phyloP scores from a whole-genome alignment of 495 filamentous ascomycete species.

The Aspergillus carlsbadensis region DNA sequence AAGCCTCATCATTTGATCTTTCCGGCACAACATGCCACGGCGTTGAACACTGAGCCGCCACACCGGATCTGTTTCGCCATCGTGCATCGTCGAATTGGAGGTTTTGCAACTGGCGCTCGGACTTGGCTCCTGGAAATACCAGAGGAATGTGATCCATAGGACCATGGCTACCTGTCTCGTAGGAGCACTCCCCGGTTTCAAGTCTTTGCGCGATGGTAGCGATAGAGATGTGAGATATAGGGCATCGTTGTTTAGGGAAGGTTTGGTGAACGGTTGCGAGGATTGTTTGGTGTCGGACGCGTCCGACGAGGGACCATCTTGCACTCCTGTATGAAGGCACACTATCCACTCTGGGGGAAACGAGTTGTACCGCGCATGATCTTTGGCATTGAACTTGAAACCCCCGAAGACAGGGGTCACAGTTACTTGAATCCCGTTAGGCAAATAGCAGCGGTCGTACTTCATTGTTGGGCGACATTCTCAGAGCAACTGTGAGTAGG shows the following conservation, averaged over 20 bases:
- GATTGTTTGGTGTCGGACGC: not conserved
- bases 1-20: not conserved
- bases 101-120: not conserved
- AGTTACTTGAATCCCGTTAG: conserved; percentile 1
- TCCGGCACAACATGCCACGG: not conserved
- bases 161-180: not conserved
- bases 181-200: not conserved
- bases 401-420: conserved; percentile 4
- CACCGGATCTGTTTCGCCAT: not conserved
- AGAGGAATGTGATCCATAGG: conserved; percentile 1
- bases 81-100: not conserved
- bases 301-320: not conserved
- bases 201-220: not conserved
- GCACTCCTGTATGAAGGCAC: not conserved
- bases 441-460: not conserved
- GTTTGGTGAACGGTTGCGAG: not conserved
- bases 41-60: not conserved
- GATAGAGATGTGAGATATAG: not conserved
- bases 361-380: not conserved
- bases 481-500: not conserved
- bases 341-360: conserved; percentile 4
- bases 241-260: not conserved
- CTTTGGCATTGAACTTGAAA: conserved; percentile 2
- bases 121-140: conserved; percentile 4
- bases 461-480: not conserved